Evolutionary conservation across 2,329 filamentous ascomycete genomes (phyloP), one percentile per base, ranked within the genome.

Genomic region (Fusarium proliferatum): DNA sequence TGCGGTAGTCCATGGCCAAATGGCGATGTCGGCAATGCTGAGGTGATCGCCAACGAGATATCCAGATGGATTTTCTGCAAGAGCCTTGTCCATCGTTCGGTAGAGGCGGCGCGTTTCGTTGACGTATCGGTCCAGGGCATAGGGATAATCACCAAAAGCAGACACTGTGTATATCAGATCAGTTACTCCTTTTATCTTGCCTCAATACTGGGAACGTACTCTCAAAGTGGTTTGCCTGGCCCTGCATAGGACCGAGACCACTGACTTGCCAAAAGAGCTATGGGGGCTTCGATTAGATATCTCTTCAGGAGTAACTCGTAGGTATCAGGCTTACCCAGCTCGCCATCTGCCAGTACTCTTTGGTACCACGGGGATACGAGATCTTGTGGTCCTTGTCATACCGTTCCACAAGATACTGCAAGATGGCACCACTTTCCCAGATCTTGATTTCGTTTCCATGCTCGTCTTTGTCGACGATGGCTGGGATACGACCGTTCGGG

Each of bases 401-500:
- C 67, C 90, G 88, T 49, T 94, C 92, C 19, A 93, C 90, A 9
- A 97, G 88, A 81, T 97, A 97, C 81, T 94, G 90, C 84, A 97
- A 86, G 79, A 97, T 96, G 72, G 91, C 89, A 64, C 93, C 94
- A 71, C 90, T 93, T 82, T 97, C 95, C 79, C 96, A 97, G 30
- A 97, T 81, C 62, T 88, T 87, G 79, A 97, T 93, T 28, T 86
- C 85, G 79, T 92, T 85, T 74, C 94, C 93, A 81, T 95, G 91
- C 9, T 86, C 86, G 81, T 93, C 92, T 16, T 86, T 93, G 82
- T 97, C 95, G 11, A 93, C 96, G 55, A 97, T 78, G 61, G 94
- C 94, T 5, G 95, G 95, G 76, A 97, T 97, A 72, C 95, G 93
- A 72, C 95, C 95, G 81, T 97, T 97, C 71, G 95, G 95, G 83